These are phyloP conservation scores for thale cress (Arabidopsis thaliana) DNA, from an alignment of 345 rosid species.

Conservation along the genomic window DNA sequence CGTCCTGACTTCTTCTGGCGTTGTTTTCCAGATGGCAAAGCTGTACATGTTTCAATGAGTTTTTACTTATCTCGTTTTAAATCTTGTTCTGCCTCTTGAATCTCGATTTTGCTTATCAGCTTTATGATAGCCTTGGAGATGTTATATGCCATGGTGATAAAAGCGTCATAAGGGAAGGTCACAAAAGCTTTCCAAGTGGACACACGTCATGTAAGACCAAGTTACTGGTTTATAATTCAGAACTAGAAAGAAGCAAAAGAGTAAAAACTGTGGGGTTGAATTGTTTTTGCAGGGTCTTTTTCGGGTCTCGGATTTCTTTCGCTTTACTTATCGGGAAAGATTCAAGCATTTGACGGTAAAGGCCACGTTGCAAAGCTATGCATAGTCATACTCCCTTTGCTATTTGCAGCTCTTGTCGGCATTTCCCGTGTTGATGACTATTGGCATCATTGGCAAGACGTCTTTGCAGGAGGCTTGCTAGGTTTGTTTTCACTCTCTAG, in stretches of 20 bases:
- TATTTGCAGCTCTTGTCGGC: conserved; percentile 70
- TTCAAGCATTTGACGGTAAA: conserved; percentile 65
- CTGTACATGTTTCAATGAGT: conserved; percentile 51
- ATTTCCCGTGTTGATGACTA: conserved; percentile 86
- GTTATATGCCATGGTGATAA: conserved; percentile 79
- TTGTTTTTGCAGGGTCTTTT: conserved; percentile 62
- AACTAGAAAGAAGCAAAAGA: too few species aligned
- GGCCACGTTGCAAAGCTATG: conserved; percentile 83
- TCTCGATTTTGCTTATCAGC: conserved; percentile 48
- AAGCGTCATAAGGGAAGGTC: conserved; percentile 77
- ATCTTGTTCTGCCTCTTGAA: conserved; percentile 27
- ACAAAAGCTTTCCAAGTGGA: conserved; percentile 93
- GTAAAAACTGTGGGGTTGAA: background rate
- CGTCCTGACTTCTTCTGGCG: conserved; percentile 99
- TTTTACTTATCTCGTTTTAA: conserved; percentile 2
- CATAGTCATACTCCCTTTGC: conserved; percentile 65
- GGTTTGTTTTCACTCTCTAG: conserved; percentile 50
- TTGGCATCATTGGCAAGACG: conserved; percentile 92
- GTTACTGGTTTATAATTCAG: background rate
- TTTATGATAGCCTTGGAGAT: conserved; percentile 68
- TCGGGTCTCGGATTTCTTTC: conserved; percentile 68
- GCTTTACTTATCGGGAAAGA: conserved; percentile 70
- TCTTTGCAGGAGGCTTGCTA: conserved; percentile 78
- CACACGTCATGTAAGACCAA: conserved; percentile 74
- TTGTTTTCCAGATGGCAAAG: conserved; percentile 93